A percentile compares a stretch with the other conserved stretches of the same genome.
Evolutionary conservation across 331 rosid genomes (phyloP).

Genomic region (Acacia pycnantha): DNA sequence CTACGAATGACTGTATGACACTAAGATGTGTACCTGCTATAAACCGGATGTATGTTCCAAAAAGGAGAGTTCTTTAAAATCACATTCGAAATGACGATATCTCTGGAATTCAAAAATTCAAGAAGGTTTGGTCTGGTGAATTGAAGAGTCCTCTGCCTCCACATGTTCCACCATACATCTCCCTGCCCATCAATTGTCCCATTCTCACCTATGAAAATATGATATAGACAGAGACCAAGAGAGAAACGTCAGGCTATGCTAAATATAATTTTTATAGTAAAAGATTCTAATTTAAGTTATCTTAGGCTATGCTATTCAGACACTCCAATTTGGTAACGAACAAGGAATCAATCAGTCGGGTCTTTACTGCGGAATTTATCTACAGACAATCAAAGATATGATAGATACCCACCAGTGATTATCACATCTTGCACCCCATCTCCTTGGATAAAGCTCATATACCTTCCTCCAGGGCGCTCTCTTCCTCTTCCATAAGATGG

Average conservation of each 20-base stretch:
- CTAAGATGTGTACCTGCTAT: constrained; percentile 62
- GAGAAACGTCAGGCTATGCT: not conserved
- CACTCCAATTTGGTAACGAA: not conserved
- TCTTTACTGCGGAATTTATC: not conserved
- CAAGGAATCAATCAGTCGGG: not conserved
- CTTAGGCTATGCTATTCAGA: not conserved
- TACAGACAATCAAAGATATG: not conserved
- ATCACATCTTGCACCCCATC: constrained; percentile 69
- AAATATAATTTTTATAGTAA: not conserved
- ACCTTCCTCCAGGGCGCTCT: constrained; percentile 86
- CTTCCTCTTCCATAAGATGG: constrained; percentile 98
- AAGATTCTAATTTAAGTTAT: not conserved
- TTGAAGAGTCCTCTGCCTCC: constrained; percentile 82
- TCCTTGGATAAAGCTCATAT: constrained; percentile 78
- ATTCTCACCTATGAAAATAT: constrained; percentile 62
- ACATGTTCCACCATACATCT: constrained; percentile 95
- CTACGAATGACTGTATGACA: not conserved
- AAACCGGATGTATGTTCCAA: constrained; percentile 97
- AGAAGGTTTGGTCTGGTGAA: constrained; percentile 87
- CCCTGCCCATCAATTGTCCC: constrained; percentile 98
- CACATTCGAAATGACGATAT: constrained; percentile 77
- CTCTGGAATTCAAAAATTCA: constrained; percentile 73
- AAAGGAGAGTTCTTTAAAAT: constrained; percentile 84
- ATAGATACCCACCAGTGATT: constrained; percentile 65
- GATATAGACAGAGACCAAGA: not conserved